Percentiles rank a stretch among this genome's conserved stretches.
phyloP scores from a whole-genome alignment of 2,329 filamentous ascomycete genomes.

The Aspergillus sp. region DNA sequence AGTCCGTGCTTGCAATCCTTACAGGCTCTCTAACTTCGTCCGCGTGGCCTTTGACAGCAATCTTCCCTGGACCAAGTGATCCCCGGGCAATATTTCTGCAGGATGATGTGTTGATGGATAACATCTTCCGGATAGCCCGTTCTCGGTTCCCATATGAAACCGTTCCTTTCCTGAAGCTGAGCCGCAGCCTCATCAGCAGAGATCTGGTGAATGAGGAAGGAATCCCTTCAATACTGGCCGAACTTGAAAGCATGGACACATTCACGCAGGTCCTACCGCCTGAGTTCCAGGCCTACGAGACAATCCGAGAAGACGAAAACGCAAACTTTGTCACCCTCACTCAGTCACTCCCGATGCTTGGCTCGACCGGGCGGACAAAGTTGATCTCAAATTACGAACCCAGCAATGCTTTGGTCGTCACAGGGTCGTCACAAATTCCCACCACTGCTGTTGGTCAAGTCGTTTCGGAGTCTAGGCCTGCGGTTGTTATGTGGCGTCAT shows the following conservation, averaged over 20 bases:
- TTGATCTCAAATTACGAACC: conserved; percentile 19
- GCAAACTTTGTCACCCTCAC: conserved; percentile 71
- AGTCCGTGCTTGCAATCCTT: conserved; percentile 64
- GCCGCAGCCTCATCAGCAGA: conserved; percentile 59
- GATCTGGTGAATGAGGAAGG: conserved; percentile 47
- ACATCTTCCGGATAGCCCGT: conserved; percentile 65
- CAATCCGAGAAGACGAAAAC: conserved; percentile 82
- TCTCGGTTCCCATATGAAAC: conserved; percentile 84
- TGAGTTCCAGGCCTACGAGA: conserved; percentile 70
- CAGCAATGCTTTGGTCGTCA: conserved; percentile 34
- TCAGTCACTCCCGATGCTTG: conserved; percentile 52
- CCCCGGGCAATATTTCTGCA: conserved; percentile 54
- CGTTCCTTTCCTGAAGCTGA: conserved; percentile 71
- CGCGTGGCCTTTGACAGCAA: conserved; percentile 15
- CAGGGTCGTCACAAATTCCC: conserved; percentile 36
- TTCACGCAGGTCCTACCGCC: conserved; percentile 76
- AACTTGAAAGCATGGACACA: conserved; percentile 66
- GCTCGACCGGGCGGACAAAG: conserved; percentile 22
- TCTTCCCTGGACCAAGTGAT: conserved; percentile 24
- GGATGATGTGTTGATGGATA: conserved; percentile 56
- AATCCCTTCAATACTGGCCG: conserved; percentile 55
- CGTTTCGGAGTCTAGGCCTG: conserved; percentile 71
- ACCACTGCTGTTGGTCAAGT: conserved; percentile 52
- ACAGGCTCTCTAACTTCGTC: conserved; percentile 37
- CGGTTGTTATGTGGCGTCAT: conserved; percentile 71